Evolutionary conservation across 164 flowering plant genomes (phyloP), one percentile per base, ranked within the genome.

Genomic region (Vitis rupestris): DNA sequence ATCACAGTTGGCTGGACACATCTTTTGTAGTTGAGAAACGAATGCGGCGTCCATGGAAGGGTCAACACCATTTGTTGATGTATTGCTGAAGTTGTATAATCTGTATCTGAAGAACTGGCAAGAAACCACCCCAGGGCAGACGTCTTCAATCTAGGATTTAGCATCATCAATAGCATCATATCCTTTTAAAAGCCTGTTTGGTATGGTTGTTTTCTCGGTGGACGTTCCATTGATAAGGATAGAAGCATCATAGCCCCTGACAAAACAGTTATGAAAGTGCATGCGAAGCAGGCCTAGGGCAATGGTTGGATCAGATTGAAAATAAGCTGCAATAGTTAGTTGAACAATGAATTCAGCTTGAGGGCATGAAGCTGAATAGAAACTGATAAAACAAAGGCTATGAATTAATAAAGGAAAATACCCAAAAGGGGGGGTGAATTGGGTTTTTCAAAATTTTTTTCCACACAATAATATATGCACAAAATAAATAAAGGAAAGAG

Each of bases 231-330:
- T 61, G 8, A 90, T 69, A 47, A 90, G 85, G 16, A 88, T 72
- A 8, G 93, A 90, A 10, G 69, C 93, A 71, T 90, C 96, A 13
- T 91, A 90, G 9, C 96, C 93, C 19, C 72, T 74, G 4, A 88
- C 90, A 50, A 90, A 90, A 72, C 95, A 90, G 68, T 88, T 93
- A 64, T 87, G 93, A 72, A 87, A 90, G 49, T 80, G 85, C 90
- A 90, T 73, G 11, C 93, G 81, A 0, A 88, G 83, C 12, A 88
- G 61, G 0, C 80, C 1, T 86, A 90, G 80, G 31, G 90, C 92
- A 5, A 88, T 63, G 0, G 81, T 47, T 0, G 83, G 83, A 31
- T 85, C 50, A 0, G 81, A 53, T 0, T 30, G 49, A 30, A 82
- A 76, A 69, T 78, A 82, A 2, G 79, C 10, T 16, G 58, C 19